phyloP scores from a whole-genome alignment of 257 asterid genomes.

The Plantago major region DNA sequence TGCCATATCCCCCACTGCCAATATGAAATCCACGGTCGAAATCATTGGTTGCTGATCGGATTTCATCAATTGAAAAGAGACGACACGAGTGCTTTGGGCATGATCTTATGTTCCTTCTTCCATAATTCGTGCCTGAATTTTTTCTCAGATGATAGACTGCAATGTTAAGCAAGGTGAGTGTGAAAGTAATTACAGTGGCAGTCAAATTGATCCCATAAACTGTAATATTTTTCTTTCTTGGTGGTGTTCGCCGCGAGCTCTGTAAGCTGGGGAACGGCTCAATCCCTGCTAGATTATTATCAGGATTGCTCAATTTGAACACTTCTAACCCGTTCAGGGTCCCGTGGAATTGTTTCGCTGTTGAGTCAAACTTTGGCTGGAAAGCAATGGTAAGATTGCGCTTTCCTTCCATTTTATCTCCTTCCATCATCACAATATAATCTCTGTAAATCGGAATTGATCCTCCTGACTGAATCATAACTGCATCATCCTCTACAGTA shows the following conservation, averaged over 20 bases:
- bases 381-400: conserved; percentile 35
- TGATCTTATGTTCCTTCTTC: conserved; percentile 21
- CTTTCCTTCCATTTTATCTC: conserved; percentile 41
- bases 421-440: conserved; percentile 57
- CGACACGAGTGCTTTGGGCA: conserved; percentile 36
- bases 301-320: conserved; percentile 67
- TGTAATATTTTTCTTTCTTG: conserved; percentile 22
- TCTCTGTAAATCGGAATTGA: conserved; percentile 39
- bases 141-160: conserved; percentile 37
- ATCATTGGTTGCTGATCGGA: conserved; percentile 40
- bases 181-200: conserved; percentile 29
- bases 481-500: conserved; percentile 32
- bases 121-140: conserved; percentile 30
- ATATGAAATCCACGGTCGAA: conserved; percentile 42
- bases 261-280: conserved; percentile 13
- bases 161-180: conserved; percentile 37
- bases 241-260: conserved; percentile 16
- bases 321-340: conserved; percentile 47
- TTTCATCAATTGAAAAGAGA: conserved; percentile 55
- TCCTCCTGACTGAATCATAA: conserved; percentile 35
- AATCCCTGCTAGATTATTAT: conserved; percentile 49
- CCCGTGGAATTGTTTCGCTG: conserved; percentile 19
- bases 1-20: conserved; percentile 74
- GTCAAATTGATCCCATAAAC: conserved; percentile 20
- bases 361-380: conserved; percentile 29